Percentiles rank a stretch among this genome's conserved stretches.
Conservation (phyloP, 495 filamentous ascomycete species). For the Aspergillus diversus region DNA sequence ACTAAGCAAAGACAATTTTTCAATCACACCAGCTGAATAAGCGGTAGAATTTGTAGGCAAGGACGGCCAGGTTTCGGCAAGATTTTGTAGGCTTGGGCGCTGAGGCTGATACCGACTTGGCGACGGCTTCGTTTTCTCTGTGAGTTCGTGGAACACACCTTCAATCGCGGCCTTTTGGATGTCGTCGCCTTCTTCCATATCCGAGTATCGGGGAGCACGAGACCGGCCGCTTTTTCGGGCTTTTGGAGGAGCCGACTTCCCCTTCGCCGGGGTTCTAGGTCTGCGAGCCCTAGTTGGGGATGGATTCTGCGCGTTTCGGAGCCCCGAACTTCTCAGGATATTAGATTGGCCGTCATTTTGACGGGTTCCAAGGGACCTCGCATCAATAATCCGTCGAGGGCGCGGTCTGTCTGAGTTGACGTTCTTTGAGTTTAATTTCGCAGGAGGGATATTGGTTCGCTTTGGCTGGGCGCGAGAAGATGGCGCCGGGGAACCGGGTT, state of each 20-base stretch:
- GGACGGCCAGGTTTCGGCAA: conserved; percentile 49
- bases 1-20: conserved; percentile 41
- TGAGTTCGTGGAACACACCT: conserved; percentile 35
- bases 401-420: conserved; percentile 27
- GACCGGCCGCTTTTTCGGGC: conserved; percentile 22
- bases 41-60: conserved; percentile 39
- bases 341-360: conserved; percentile 34
- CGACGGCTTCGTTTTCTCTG: conserved; percentile 33
- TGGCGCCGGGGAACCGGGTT: conserved; percentile 9
- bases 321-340: conserved; percentile 38
- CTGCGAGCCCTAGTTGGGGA: conserved; percentile 27
- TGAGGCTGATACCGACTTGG: conserved; percentile 42
- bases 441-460: conserved; percentile 28
- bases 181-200: conserved; percentile 33
- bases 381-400: conserved; percentile 43
- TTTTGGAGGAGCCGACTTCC: conserved; percentile 11
- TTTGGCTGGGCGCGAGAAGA: conserved; percentile 21
- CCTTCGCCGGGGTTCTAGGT: conserved; percentile 19
- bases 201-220: conserved; percentile 16
- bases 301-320: conserved; percentile 29
- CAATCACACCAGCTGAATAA: conserved; percentile 36
- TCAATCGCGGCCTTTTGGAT: conserved; percentile 33
- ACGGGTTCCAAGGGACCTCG: conserved; percentile 44
- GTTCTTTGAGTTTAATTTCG: conserved; percentile 22
- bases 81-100: conserved; percentile 30